A percentile compares a stretch with the other conserved stretches of the same genome.
Evolutionary conservation across 2,329 filamentous ascomycete species (phyloP).

Genomic region (Ascochyta fabae): DNA sequence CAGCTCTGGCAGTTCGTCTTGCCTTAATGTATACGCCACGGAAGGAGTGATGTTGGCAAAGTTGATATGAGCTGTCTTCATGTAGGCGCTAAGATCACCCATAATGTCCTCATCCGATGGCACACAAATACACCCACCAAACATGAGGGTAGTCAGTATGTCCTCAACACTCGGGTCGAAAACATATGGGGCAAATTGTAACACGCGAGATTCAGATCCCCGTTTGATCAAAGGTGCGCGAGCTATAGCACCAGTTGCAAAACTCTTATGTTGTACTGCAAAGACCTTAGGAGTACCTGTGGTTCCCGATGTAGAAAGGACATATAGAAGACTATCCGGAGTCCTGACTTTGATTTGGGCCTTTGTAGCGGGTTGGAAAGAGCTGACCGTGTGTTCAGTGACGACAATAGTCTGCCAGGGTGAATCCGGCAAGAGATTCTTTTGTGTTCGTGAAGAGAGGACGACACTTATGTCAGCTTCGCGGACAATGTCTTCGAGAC

Average conservation of each 20-base stretch:
- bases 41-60: conserved; percentile 37
- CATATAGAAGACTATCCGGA: conserved; percentile 28
- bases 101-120: conserved; percentile 48
- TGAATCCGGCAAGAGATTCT: conserved; percentile 12
- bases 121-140: conserved; percentile 39
- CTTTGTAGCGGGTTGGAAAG: conserved; percentile 13
- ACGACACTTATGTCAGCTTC: conserved; percentile 26
- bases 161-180: conserved; percentile 41
- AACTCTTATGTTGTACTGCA: conserved; percentile 32
- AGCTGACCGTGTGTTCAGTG: conserved; percentile 10
- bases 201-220: conserved; percentile 27
- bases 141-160: conserved; percentile 35
- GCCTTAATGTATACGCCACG: conserved; percentile 16
- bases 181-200: conserved; percentile 40
- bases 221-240: conserved; percentile 30
- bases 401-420: conserved; percentile 20
- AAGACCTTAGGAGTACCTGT: conserved; percentile 38
- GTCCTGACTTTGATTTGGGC: neutral
- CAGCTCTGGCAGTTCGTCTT: neutral
- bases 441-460: conserved; percentile 27
- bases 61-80: conserved; percentile 29
- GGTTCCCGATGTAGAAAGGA: conserved; percentile 33
- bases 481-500: conserved; percentile 26
- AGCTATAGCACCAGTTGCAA: conserved; percentile 27
- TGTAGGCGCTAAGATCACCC: conserved; percentile 49